Base-by-base conservation (phyloP, 2,329 filamentous ascomycete genomes). In the Exophiala dermatitidis region DNA sequence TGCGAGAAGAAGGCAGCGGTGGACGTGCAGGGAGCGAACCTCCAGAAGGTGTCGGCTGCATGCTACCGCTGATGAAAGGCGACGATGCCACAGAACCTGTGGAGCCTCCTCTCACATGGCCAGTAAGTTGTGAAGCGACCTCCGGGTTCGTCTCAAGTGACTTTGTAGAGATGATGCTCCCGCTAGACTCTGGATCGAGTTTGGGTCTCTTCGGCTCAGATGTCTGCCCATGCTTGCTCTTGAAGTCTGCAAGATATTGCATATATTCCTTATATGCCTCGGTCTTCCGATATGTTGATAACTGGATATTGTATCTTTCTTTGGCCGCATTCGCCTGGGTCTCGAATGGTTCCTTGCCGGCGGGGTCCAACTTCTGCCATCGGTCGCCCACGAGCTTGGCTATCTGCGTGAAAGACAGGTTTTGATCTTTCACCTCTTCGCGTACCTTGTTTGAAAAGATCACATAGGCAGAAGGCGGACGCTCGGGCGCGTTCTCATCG, bases 401-500 rank as follows among this genome's bases (percentile, higher is more conserved):
- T 58, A 91, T 90, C 64, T 90, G 86, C 1, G 86, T 90, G 63
- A 93, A 93, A 1, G 84, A 86, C 3, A 91, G 71, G 45, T 85
- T 86, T 54, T 86, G 82, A 2, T 83, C 85, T 65, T 87, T 89
- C 28, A 91, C 71, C 26, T 86, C 81, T 62, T 91, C 88, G 62
- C 88, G 81, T 70, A 89, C 56, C 38, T 60, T 87, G 63, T 91
- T 91, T 0, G 88, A 90, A 65, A 93, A 93, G 10, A 91, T 79
- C 8, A 91, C 88, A 70, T 91, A 91, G 46, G 87, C 88, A 3
- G 87, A 91, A 0, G 86, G 85, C 1, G 88, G 86, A 28, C 87
- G 77, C 64, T 90, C 86, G 1, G 88, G 88, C 0, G 87, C 87
- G 71, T 88, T 82, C 54, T 89, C 84, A 62, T 93, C 88, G 2